Evolutionary conservation across 176 grass and related monocot genomes (phyloP).

Genomic region (Avena insularis): DNA sequence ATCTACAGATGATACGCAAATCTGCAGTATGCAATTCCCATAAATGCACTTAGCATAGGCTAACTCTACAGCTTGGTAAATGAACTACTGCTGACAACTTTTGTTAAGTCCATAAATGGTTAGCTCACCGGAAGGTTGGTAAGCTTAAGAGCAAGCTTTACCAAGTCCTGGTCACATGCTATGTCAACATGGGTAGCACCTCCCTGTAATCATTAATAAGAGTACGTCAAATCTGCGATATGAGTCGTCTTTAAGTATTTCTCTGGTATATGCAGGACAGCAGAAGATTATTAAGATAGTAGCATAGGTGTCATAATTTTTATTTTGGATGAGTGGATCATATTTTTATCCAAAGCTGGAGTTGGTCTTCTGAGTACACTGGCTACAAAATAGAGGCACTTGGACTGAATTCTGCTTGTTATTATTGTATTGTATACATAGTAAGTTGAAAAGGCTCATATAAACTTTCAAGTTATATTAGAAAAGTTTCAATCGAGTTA

Average conservation of each 20-base stretch:
- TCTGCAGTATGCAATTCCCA: conserved; percentile 53
- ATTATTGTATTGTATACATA: not conserved
- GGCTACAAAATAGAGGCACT: not conserved
- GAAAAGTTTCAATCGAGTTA: not conserved
- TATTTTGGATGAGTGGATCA: not conserved
- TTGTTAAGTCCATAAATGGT: not conserved
- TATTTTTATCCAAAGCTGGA: not conserved
- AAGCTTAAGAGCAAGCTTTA: conserved; percentile 76
- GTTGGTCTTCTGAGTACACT: not conserved
- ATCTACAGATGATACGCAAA: conserved; percentile 92
- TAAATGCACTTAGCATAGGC: conserved; percentile 26
- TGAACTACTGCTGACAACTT: not conserved
- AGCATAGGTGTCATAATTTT: not conserved
- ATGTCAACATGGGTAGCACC: conserved; percentile 97
- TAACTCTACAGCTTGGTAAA: not conserved
- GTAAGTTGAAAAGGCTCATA: not conserved
- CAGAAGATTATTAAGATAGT: conserved; percentile 14
- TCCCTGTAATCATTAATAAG: conserved; percentile 68
- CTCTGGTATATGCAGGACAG: not conserved
- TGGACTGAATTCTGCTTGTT: not conserved
- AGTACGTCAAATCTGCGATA: not conserved
- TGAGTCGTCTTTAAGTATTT: not conserved
- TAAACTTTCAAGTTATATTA: not conserved
- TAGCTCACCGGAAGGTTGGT: conserved; percentile 86
- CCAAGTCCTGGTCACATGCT: conserved; percentile 82